A percentile compares a stretch with the other conserved stretches of the same genome.
Evolutionary conservation across 139 green algal genomes (phyloP).

Genomic region (Haematococcus sp.): DNA sequence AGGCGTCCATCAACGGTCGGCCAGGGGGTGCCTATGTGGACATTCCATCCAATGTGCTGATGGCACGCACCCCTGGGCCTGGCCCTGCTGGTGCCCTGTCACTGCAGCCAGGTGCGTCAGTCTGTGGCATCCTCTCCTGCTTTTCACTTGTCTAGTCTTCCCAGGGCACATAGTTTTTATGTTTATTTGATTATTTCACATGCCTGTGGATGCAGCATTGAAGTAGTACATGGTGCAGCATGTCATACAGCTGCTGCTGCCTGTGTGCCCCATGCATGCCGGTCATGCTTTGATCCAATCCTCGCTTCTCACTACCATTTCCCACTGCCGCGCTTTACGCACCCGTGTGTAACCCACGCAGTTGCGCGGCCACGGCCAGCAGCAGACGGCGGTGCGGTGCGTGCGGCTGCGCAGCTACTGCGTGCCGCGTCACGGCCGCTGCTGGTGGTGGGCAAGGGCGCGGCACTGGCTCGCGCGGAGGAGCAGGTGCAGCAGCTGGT

Average conservation of each 20-base stretch:
- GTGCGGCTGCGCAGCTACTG: slow-evolving; percentile 35
- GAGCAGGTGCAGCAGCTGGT: slow-evolving; percentile 44
- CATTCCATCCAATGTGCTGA: slow-evolving; percentile 70
- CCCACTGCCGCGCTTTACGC: too few relatives aligned
- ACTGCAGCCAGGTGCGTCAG: background rate
- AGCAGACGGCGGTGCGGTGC: slow-evolving; percentile 14
- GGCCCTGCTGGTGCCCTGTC: background rate
- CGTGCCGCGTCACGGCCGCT: slow-evolving; percentile 49
- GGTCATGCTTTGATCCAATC: too few relatives aligned
- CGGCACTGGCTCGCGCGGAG: slow-evolving; percentile 50
- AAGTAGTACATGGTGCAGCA: too few relatives aligned
- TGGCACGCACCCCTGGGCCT: slow-evolving; percentile 10
- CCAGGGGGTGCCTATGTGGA: slow-evolving; percentile 75
- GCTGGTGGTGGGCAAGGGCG: slow-evolving; percentile 74
- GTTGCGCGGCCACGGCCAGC: background rate
- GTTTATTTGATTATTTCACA: too few relatives aligned
- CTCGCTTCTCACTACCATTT: too few relatives aligned
- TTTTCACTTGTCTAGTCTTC: background rate
- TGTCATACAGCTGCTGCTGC: background rate
- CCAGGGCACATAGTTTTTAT: too few relatives aligned
- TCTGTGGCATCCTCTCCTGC: background rate
- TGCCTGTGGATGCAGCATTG: too few relatives aligned
- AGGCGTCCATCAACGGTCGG: slow-evolving; percentile 46
- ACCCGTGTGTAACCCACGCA: too few relatives aligned
- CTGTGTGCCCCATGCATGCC: too few relatives aligned